Base-by-base conservation (phyloP, 1,284 basidiomycete genomes). In the Anthracocystis setariae region DNA sequence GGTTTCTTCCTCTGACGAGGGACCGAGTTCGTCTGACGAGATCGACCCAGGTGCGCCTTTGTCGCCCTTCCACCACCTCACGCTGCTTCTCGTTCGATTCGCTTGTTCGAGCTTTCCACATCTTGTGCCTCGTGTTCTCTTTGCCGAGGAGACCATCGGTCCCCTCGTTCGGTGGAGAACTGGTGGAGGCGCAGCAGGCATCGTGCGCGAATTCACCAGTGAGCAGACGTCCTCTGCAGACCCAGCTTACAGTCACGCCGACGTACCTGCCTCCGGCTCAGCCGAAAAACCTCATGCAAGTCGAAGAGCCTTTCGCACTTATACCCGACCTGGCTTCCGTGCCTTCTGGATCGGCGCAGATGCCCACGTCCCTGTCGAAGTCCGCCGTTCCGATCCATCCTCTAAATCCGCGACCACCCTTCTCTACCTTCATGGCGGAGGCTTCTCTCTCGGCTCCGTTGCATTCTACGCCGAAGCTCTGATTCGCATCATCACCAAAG, bases 381-480 rank as follows among this genome's bases (percentile, higher is more conserved):
- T 61, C 1, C 40, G 63, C 23, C 67, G 71, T 13, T 59, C 64
- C 25, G 69, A 68, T 27, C 59, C 61, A 2, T 53, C 55, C 5
- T 64, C 71, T 27, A 39, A 55, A 17, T 52, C 57, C 3, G 74
- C 77, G 7, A 69, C 76, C 3, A 80, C 78, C 2, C 58, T 82
- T 17, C 64, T 78, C 21, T 82, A 79, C 43, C 65, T 82, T 15
- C 81, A 82, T 46, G 81, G 81, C 25, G 81, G 81, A 24, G 81
- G 81, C 23, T 82, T 82, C 64, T 76, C 77, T 10, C 70, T 81
- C 13, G 81, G 80, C 55, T 78, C 76, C 25, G 80, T 81, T 20
- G 80, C 81, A 8, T 78, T 82, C 45, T 82, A 82, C 51, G 76
- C 80, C 23, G 81, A 82, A 46, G 74, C 79, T 0, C 76, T 82